These are phyloP conservation scores for Tylopilus sp. DNA, from an alignment of 1,284 basidiomycete species.

Conservation along the genomic window DNA sequence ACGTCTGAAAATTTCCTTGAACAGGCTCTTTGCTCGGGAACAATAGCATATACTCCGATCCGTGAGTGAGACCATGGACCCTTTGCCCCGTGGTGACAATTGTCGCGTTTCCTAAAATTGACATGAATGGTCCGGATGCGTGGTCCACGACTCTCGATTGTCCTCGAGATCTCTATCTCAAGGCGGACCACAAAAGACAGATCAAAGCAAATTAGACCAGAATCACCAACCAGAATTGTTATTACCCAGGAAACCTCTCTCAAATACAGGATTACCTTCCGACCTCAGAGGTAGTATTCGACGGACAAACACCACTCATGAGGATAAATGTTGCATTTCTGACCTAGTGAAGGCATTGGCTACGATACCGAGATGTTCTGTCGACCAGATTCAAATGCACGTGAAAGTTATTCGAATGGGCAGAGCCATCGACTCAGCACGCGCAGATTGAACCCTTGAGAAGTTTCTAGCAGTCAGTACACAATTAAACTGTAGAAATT, in stretches of 20 bases:
- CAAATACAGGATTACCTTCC: no score
- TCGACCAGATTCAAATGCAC: not conserved
- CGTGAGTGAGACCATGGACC: not conserved
- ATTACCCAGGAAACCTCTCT: not conserved
- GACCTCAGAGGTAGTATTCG: not conserved
- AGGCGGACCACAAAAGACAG: not conserved
- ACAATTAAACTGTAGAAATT: not conserved
- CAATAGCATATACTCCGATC: not conserved
- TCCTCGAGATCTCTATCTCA: not conserved
- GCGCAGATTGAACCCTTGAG: not conserved
- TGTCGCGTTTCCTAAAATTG: no score
- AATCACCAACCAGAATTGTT: no score
- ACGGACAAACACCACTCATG: not conserved
- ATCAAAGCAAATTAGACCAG: not conserved
- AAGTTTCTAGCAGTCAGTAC: no score
- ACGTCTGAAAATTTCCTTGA: not conserved
- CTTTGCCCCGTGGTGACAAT: not conserved
- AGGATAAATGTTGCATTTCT: not conserved
- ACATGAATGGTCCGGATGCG: not conserved
- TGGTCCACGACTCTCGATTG: not conserved
- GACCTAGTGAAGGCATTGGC: not conserved
- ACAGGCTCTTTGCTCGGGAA: not conserved
- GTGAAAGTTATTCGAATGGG: no score
- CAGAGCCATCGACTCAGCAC: no score
- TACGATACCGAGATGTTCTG: not conserved